Conservation (phyloP, 2,329 filamentous ascomycete genomes). For the Trichoderma sp. region DNA sequence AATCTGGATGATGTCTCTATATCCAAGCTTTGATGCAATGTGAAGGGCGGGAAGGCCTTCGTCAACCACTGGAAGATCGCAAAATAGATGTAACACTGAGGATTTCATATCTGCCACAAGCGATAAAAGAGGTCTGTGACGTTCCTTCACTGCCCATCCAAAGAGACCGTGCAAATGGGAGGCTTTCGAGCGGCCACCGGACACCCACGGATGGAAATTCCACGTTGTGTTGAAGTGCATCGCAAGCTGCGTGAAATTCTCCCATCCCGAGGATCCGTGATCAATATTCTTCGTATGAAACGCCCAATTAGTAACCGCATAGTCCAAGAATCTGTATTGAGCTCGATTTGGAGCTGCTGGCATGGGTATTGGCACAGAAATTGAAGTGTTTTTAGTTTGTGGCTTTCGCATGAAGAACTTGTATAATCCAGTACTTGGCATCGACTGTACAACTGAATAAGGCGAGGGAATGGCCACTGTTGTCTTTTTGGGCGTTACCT, state of each 20-base stretch:
- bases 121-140: not conserved
- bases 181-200: not conserved
- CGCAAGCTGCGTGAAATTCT: not conserved
- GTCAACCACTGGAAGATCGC: not conserved
- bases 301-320: not conserved
- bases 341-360: not conserved
- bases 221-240: not conserved
- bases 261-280: not conserved
- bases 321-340: not conserved
- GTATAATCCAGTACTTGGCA: not conserved
- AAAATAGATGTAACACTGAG: not conserved
- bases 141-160: not conserved
- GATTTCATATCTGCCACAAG: not conserved
- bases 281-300: not conserved
- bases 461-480: not conserved
- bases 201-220: not conserved
- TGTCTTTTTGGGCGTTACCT: not conserved
- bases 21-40: constrained; percentile 1
- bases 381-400: no score
- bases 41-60: not conserved
- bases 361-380: not conserved
- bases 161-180: not conserved
- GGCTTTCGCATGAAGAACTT: not conserved
- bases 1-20: not conserved
- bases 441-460: not conserved